Evolutionary conservation across 2,329 filamentous ascomycete genomes (phyloP), one percentile per base, ranked within the genome.

Genomic region (Alternaria postmessia): DNA sequence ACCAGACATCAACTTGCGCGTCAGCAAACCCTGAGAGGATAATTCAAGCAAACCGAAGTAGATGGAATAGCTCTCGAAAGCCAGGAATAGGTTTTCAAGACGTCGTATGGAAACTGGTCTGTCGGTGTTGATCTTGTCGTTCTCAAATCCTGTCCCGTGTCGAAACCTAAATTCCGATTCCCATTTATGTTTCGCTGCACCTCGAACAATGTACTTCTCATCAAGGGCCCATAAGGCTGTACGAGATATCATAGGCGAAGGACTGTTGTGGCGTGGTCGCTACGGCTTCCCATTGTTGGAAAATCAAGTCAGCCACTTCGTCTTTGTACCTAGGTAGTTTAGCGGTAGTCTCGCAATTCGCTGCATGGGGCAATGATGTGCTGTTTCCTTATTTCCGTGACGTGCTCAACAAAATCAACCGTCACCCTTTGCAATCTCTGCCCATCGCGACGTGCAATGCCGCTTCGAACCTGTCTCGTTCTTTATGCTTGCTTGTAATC

Each of bases 381-480:
- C 39, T 16, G 7, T 42, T 28, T n/a, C 18, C 39, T 57, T 51
- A 51, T 56, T 36, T 30, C 54, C 46, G 54, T 42, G 36, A 47
- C 24, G 43, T 47, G 24, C 24, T 30, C 9, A 47, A 26, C 9
- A 47, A 47, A n/a, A 47, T 11, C 5, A 18, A 16, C 26, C 43
- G 24, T 18, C 14, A 18, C 7, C 18, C 12, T 18, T 18, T 22
- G 18, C 38, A 41, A n/a, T 30, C 26, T 47, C n/a, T 30, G 6
- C 12, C 14, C 20, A 42, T 24, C 6, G 20, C 20, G 12, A n/a
- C 16, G 12, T 6, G 39, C 20, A 5, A 24, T 42, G 12, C 39
- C 8, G 39, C 20, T 18, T 41, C 39, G 11, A 18, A 41, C 39
- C 12, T 14, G 11, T 42, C 20, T 42, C 12, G 20, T 42, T 38